Conservation (phyloP, 2,329 filamentous ascomycete species). For the Alternaria sp. region DNA sequence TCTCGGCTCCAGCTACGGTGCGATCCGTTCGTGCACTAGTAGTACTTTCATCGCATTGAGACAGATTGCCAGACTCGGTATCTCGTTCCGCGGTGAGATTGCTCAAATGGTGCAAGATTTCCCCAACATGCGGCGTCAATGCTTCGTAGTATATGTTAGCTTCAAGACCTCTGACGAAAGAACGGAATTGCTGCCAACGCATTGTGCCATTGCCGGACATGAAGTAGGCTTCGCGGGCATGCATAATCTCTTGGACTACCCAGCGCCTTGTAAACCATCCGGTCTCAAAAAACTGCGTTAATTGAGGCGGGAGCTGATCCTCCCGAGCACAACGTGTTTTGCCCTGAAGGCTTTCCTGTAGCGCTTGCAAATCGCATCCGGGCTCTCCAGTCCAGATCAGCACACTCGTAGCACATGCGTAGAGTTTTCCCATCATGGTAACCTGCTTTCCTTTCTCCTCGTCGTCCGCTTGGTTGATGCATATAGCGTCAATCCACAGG, state of each 20-base stretch:
- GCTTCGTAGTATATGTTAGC: fast-evolving
- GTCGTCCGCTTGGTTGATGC: not conserved
- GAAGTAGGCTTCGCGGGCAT: not conserved
- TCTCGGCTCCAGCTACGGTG: not conserved
- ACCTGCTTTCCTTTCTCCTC: not conserved
- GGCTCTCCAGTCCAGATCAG: not conserved
- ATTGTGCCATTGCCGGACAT: not conserved
- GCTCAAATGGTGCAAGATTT: not conserved
- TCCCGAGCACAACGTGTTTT: no score
- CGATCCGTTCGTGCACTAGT: not conserved
- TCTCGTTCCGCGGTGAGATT: not conserved
- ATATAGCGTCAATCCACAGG: not conserved
- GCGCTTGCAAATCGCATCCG: not conserved
- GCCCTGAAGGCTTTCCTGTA: no score
- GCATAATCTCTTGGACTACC: not conserved
- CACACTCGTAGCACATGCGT: not conserved
- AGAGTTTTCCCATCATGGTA: not conserved
- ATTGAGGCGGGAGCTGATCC: no score
- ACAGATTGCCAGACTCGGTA: not conserved
- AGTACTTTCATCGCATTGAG: not conserved
- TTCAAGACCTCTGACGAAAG: not conserved
- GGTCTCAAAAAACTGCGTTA: not conserved
- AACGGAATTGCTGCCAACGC: not conserved
- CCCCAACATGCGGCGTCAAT: not conserved
- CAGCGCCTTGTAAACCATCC: not conserved